Base-by-base conservation (phyloP, 192 early-diverging fungal species). In the Coemansia sp. region DNA sequence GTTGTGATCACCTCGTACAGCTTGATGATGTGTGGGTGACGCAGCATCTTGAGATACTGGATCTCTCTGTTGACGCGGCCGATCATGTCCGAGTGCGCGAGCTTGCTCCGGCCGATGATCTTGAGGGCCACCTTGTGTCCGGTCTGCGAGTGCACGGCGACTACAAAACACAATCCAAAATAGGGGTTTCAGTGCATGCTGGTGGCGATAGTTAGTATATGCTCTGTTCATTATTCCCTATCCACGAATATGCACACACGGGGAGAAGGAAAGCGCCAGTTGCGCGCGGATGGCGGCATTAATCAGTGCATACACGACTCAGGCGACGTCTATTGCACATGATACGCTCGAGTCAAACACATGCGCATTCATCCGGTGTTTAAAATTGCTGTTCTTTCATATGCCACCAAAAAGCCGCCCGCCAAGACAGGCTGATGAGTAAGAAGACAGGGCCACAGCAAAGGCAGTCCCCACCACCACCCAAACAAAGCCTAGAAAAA, bases 11-110 rank as follows among this genome's bases (percentile, higher is more conserved):
- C 94, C 73, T 98, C 97, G 83, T 98, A 95, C 80, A 98, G 84
- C 83, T 98, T 98, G 79, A 97, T 97, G 62, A 97, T 98, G 73
- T 98, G 97, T 40, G 95, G 94, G 70, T 98, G 97, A 59, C 95
- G 87, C 29, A 98, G 83, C 54, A 96, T 80, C 70, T 94, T 94
- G 27, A 97, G 82, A 68, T 95, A 97, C 70, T 94, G 95, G 77
- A 98, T 96, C 84, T 98, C 97, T 53, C 97, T 87, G 64, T 97
- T 96, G 30, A 98, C 88, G 31, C 97, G 83, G 7, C 90, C 90
- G 34, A 92, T 89, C 97, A 98, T 97, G 71, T 97, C 94, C 83
- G 94, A 87, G 70, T 88, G 94, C 20, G 91, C 89, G 30, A 98
- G 92, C 69, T 91, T 91, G 65, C 89, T 87, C 42, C 94, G 86